Base-by-base conservation (phyloP, 2,329 filamentous ascomycete species). In the Periconia sp. region DNA sequence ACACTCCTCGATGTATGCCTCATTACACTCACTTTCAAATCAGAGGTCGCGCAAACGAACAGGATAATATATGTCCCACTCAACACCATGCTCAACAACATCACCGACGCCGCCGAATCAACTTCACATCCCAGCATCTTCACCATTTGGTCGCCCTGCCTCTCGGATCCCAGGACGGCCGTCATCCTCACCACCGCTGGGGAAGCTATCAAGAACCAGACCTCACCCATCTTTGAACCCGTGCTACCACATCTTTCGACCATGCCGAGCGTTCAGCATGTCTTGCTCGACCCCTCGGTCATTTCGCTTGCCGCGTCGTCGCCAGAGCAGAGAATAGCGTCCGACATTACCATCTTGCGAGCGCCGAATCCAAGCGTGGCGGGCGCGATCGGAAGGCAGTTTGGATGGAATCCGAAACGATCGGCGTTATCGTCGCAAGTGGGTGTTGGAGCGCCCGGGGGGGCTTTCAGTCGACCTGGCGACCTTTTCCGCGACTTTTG, bases 401-500 rank as follows among this genome's bases (percentile, higher is more conserved):
- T 70, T 46, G 65, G 67, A 11, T 68, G 67, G 67, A 62, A 65
- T 37, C 67, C 67, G 0, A 62, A 60, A 49, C 60, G 59, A 17
- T 66, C 63, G 2, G 64, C 62, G 10, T 54, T 69, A 2, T 59
- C 60, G 1, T 23, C 55, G 10, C 62, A 63, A 23, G 54, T 64
- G 46, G 52, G 57, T 17, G 54, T 49, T 17, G 48, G 44, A 15
- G 58, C 55, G 9, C 51, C 62, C 6, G 62, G 57, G 18, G 62
- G 55, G 27, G 54, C 53, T 5, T 70, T 68, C 50, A 63, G 58
- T 37, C 54, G 54, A 14, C 62, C 67, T 7, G 65, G 66, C 11
- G 66, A 70, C 45, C 49, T 69, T n/a, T 50, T 64, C 9, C 56
- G 60, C 18, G 67, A 69, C 18, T 67, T 67, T 40, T 65, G 66